Percentiles rank a stretch among this genome's conserved stretches.
phyloP scores from a whole-genome alignment of 148 eudicot species.

The Rhododendron williamsianum region DNA sequence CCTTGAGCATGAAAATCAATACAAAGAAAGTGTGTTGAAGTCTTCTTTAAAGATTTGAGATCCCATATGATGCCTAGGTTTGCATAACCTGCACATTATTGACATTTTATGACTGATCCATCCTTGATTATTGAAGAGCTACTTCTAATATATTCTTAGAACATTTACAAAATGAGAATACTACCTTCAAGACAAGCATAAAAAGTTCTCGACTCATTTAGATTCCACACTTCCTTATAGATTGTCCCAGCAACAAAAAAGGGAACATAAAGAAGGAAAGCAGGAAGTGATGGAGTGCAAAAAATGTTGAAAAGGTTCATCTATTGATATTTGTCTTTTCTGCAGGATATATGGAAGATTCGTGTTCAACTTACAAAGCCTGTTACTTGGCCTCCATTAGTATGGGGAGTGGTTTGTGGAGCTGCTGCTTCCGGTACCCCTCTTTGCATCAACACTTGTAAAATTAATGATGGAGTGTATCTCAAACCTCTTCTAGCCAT shows the following conservation, averaged over 20 bases:
- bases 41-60: not conserved
- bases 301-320: not conserved
- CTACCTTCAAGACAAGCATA: not conserved
- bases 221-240: not conserved
- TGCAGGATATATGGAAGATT: conserved; percentile 91
- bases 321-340: not conserved
- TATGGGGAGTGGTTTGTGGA: conserved; percentile 99
- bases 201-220: not conserved
- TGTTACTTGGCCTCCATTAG: conserved; percentile 96
- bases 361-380: conserved; percentile 96
- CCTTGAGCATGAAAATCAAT: not conserved
- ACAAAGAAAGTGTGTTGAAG: not conserved
- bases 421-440: conserved; percentile 94
- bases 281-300: not conserved
- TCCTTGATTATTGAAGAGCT: not conserved
- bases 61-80: not conserved
- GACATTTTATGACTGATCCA: not conserved
- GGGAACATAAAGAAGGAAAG: not conserved
- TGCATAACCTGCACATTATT: not conserved
- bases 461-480: not conserved
- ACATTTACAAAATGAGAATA: not conserved
- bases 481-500: not conserved
- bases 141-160: not conserved
- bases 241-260: not conserved
- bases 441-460: not conserved